phyloP scores from a whole-genome alignment of 2,329 filamentous ascomycete genomes.

The Colletotrichum tamarilloi region DNA sequence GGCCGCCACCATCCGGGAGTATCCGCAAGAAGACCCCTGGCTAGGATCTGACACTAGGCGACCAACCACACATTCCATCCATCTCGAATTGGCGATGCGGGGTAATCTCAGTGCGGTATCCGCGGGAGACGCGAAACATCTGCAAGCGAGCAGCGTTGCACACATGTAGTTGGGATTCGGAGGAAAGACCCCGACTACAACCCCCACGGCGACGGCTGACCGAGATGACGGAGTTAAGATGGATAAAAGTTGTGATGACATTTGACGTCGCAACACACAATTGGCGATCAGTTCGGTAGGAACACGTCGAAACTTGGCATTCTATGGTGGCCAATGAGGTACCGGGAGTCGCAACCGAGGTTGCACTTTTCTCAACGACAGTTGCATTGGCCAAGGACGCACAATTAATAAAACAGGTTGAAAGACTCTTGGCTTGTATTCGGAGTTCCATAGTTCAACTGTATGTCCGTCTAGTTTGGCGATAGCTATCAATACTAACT shows the following conservation, averaged over 20 bases:
- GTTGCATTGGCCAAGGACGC: background rate
- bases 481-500: background rate
- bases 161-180: background rate
- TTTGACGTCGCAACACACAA: background rate
- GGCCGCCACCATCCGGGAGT: conserved; percentile 23
- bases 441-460: background rate
- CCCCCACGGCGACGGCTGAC: background rate
- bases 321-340: background rate
- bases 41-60: conserved; percentile 23
- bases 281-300: background rate
- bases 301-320: background rate
- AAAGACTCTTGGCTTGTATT: background rate
- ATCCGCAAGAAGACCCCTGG: conserved; percentile 20
- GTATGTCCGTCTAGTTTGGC: background rate
- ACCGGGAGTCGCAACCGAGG: background rate
- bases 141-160: background rate
- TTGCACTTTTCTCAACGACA: background rate
- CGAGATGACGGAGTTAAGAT: background rate
- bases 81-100: conserved; percentile 27
- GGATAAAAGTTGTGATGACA: background rate
- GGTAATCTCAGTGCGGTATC: conserved; percentile 16
- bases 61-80: background rate
- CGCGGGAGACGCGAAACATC: background rate
- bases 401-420: background rate
- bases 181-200: background rate